A percentile compares a stretch with the other conserved stretches of the same genome.
Conservation (phyloP, 1,284 basidiomycete species). For the Melampsora larici-populina region DNA sequence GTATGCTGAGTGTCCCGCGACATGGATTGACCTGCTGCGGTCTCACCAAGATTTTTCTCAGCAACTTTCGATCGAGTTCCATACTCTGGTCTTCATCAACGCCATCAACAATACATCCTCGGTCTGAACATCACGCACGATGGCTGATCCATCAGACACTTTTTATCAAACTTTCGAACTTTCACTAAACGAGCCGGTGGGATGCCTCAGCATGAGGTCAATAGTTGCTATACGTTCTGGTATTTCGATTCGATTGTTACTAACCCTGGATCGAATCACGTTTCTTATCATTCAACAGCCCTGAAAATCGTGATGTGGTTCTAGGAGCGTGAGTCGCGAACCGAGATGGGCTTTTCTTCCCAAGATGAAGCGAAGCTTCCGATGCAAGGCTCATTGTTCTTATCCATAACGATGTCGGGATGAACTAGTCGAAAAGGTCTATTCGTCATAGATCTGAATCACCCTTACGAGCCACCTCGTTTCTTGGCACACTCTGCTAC, state of each 20-base stretch:
- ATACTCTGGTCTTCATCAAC: too few relatives aligned
- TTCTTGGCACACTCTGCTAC: constrained; percentile 92
- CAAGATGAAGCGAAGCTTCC: constrained; percentile 20
- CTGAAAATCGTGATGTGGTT: constrained; percentile 71
- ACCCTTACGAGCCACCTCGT: constrained; percentile 79
- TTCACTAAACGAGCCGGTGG: constrained; percentile 56
- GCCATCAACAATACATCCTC: neutral
- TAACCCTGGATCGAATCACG: neutral
- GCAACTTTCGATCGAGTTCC: too few relatives aligned
- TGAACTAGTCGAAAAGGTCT: constrained; percentile 72
- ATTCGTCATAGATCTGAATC: constrained; percentile 92
- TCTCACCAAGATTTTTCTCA: too few relatives aligned
- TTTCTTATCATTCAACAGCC: constrained; percentile 72
- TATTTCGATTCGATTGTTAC: neutral
- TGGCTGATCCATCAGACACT: constrained; percentile 22
- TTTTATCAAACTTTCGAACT: constrained; percentile 41
- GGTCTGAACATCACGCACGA: neutral
- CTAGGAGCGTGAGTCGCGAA: constrained; percentile 65
- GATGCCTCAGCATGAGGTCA: constrained; percentile 45
- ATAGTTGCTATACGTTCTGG: neutral
- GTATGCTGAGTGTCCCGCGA: too few relatives aligned
- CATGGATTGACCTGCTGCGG: too few relatives aligned
- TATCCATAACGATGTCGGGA: neutral
- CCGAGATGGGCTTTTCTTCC: neutral
- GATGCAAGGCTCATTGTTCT: neutral